A percentile compares a stretch with the other conserved stretches of the same genome.
phyloP scores from a whole-genome alignment of 139 green algal genomes.

The Chlorella sp. region DNA sequence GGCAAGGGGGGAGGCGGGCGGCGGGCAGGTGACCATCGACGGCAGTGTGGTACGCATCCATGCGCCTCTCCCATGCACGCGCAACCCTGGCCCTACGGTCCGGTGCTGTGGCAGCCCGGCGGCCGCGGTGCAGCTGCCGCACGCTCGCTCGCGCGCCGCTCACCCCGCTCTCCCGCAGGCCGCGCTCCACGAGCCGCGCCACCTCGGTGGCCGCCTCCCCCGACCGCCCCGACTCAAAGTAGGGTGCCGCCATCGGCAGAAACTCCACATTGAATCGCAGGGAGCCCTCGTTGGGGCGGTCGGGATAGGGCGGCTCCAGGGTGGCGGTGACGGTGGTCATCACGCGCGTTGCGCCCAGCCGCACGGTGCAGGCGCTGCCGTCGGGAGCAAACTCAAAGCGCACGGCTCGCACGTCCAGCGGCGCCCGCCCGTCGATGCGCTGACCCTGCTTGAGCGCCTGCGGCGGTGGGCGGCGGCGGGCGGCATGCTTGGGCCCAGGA shows the following conservation, averaged over 20 bases:
- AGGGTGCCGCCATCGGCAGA: constrained; percentile 72
- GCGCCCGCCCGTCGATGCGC: constrained; percentile 59
- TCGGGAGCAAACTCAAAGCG: constrained; percentile 40
- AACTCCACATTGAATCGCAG: constrained; percentile 85
- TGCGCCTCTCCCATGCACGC: too few species aligned
- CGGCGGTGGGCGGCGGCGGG: not conserved
- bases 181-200: constrained; percentile 72
- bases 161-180: constrained; percentile 66
- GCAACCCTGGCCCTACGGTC: too few species aligned
- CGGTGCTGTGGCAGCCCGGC: too few species aligned
- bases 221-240: constrained; percentile 55
- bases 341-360: constrained; percentile 74
- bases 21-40: too few species aligned
- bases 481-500: too few species aligned
- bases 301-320: constrained; percentile 72
- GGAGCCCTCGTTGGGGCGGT: constrained; percentile 74
- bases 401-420: constrained; percentile 35
- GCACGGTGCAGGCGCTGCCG: constrained; percentile 64
- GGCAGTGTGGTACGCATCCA: too few species aligned
- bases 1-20: too few species aligned
- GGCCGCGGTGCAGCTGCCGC: too few species aligned
- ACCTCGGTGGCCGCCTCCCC: constrained; percentile 73
- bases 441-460: constrained; percentile 62
- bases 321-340: constrained; percentile 63
- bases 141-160: too few species aligned